These are phyloP conservation scores for Pyricularia sp. DNA, from an alignment of 2,329 filamentous ascomycete genomes.

Conservation along the genomic window DNA sequence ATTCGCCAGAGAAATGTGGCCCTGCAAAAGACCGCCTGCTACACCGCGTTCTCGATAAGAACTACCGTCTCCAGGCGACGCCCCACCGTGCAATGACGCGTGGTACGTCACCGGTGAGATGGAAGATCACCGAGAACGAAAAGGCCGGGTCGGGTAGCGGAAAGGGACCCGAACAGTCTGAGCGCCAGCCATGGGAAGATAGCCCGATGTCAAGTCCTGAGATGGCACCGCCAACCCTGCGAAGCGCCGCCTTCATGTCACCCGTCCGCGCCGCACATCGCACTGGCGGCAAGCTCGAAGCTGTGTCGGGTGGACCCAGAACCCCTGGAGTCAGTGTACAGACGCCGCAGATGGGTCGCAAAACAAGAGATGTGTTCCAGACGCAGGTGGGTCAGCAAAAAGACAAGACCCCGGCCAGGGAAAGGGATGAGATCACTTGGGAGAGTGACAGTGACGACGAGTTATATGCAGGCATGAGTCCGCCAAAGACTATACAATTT, in stretches of 20 bases:
- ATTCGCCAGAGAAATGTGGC: constrained; percentile 3
- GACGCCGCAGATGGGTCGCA: constrained; percentile 53
- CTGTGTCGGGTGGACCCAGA: constrained; percentile 40
- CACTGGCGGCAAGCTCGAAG: constrained; percentile 25
- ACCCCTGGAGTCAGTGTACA: constrained; percentile 82
- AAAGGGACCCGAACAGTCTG: constrained; percentile 19
- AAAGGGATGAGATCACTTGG: constrained; percentile 56
- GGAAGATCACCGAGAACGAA: constrained; percentile 21
- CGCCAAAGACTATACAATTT: constrained; percentile 89
- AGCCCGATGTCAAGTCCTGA: constrained; percentile 63
- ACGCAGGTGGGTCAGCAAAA: constrained; percentile 12
- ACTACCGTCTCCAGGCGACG: constrained; percentile 87
- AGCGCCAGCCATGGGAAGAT: constrained; percentile 37
- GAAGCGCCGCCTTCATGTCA: constrained; percentile 77
- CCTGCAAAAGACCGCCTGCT: constrained; percentile 58
- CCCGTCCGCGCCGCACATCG: constrained; percentile 42
- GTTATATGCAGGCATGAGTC: constrained; percentile 65
- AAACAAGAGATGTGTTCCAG: constrained; percentile 39
- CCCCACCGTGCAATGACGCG: constrained; percentile 51
- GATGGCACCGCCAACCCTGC: constrained; percentile 70
- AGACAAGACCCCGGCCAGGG: constrained; percentile 4
- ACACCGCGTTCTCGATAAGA: constrained; percentile 90
- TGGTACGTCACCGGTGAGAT: constrained; percentile 36
- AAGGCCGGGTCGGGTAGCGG: constrained; percentile 14
- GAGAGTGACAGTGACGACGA: constrained; percentile 66